Percentiles rank a stretch among this genome's conserved stretches.
phyloP scores from a whole-genome alignment of 106 monocot genomes.

The Dactylorhiza incarnata region DNA sequence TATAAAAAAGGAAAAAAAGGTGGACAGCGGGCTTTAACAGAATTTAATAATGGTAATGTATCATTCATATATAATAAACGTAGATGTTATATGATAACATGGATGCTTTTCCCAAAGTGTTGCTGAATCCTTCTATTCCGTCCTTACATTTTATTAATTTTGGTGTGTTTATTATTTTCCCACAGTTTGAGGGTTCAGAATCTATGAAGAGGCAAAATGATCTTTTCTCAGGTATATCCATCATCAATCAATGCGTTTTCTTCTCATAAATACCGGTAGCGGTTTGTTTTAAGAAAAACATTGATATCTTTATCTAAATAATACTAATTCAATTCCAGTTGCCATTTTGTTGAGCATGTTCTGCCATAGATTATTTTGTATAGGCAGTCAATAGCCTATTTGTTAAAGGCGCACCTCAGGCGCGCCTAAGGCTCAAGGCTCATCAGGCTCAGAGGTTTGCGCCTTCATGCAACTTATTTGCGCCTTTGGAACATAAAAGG shows the following conservation, averaged over 20 bases:
- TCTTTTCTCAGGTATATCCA: slow-evolving; percentile 53
- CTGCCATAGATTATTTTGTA: no score
- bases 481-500: no score
- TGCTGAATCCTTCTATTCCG: background rate
- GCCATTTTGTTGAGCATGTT: background rate
- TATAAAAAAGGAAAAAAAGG: background rate
- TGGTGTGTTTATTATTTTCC: slow-evolving; percentile 11
- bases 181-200: slow-evolving; percentile 72
- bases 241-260: background rate
- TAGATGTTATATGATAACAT: background rate
- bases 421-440: no score
- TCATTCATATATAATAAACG: background rate
- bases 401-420: no score
- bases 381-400: no score
- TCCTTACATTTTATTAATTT: slow-evolving; percentile 2
- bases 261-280: background rate
- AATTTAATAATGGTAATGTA: background rate
- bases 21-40: background rate
- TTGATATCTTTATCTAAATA: background rate
- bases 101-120: background rate
- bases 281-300: background rate
- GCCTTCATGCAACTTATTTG: no score
- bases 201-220: slow-evolving; percentile 51
- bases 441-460: no score
- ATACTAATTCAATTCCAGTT: background rate